phyloP scores from a whole-genome alignment of 2,329 filamentous ascomycete genomes.

The Talaromyces sp. region DNA sequence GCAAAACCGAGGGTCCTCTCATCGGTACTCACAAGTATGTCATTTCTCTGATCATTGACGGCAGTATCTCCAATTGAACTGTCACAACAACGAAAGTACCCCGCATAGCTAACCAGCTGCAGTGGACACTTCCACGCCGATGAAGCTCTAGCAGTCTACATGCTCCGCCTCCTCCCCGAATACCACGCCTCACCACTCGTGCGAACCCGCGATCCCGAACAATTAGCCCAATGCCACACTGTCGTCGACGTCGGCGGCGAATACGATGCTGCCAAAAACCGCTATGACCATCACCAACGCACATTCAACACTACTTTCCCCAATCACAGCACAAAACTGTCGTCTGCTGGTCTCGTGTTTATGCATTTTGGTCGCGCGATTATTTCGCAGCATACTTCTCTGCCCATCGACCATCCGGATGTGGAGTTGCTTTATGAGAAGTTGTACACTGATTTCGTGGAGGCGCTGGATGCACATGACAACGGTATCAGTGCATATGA shows the following conservation, averaged over 20 bases:
- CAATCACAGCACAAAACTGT: conserved; percentile 78
- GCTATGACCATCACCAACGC: conserved; percentile 97
- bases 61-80: neutral
- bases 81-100: neutral
- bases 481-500: conserved; percentile 89
- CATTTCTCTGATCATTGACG: neutral
- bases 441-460: conserved; percentile 88
- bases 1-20: conserved; percentile 69
- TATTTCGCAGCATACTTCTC: conserved; percentile 63
- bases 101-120: conserved; percentile 19
- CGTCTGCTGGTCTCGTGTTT: conserved; percentile 89
- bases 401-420: conserved; percentile 60
- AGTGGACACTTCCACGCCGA: conserved; percentile 97
- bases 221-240: conserved; percentile 80
- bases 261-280: conserved; percentile 71
- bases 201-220: conserved; percentile 78
- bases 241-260: conserved; percentile 97
- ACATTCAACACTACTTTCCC: conserved; percentile 85
- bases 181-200: conserved; percentile 73
- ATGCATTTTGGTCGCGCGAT: conserved; percentile 89
- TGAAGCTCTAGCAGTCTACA: conserved; percentile 93
- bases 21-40: conserved; percentile 85
- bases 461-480: conserved; percentile 96
- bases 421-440: conserved; percentile 78
- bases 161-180: conserved; percentile 81